Evolutionary conservation across 306 rosid genomes (phyloP).

Genomic region (Castanea crenata): DNA sequence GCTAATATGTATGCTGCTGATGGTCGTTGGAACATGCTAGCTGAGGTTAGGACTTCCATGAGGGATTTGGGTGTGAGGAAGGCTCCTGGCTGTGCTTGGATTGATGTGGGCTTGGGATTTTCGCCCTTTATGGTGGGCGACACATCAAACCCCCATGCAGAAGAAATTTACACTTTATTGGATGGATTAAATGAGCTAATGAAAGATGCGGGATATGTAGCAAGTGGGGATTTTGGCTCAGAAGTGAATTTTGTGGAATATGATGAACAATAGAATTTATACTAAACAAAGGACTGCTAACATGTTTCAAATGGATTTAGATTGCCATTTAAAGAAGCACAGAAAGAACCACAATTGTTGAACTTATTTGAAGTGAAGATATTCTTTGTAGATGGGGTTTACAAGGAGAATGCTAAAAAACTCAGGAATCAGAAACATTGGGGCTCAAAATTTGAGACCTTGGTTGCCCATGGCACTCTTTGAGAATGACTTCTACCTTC

Average conservation of each 20-base stretch:
- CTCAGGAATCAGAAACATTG: not conserved
- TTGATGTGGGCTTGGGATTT: slow-evolving; percentile 60
- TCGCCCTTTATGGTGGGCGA: slow-evolving; percentile 62
- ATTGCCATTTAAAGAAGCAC: not conserved
- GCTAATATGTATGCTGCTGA: slow-evolving; percentile 93
- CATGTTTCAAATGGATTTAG: not conserved
- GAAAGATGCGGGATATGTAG: slow-evolving; percentile 50
- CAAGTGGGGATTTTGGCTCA: slow-evolving; percentile 32
- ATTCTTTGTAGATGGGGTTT: not conserved
- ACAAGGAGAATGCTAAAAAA: not conserved
- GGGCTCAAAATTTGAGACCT: not conserved
- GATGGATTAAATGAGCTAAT: slow-evolving; percentile 61
- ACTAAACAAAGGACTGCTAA: slow-evolving; percentile 1
- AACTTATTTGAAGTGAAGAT: not conserved
- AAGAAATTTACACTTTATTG: slow-evolving; percentile 49
- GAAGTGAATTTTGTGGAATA: slow-evolving; percentile 42
- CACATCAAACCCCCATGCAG: slow-evolving; percentile 50
- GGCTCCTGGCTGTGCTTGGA: slow-evolving; percentile 79
- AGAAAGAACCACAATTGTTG: not conserved
- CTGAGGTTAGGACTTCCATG: slow-evolving; percentile 74
- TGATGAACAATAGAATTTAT: slow-evolving; percentile 20
- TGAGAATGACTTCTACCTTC: not conserved
- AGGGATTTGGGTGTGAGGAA: slow-evolving; percentile 75
- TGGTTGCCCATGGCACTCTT: not conserved
- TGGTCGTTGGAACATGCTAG: slow-evolving; percentile 70